A percentile compares a stretch with the other conserved stretches of the same genome.
Conservation (phyloP, 306 rosid genomes). For the Cicer cuneatum region DNA sequence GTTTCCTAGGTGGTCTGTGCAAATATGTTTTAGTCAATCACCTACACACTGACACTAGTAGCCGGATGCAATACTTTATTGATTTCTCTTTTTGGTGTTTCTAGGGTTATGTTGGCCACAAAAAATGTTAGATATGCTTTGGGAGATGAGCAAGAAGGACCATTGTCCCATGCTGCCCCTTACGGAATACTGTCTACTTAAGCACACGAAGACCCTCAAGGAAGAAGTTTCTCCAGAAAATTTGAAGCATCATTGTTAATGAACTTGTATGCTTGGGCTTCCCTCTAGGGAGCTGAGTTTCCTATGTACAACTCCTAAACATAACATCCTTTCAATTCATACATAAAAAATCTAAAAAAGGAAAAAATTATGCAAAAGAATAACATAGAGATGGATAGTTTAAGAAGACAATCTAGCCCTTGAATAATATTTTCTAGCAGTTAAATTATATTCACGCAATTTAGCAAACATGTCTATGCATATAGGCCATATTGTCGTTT, state of each 20-base stretch:
- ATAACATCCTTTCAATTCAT: constrained; percentile 11
- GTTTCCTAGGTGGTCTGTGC: too few species aligned
- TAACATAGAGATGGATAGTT: constrained; percentile 17
- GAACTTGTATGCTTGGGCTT: constrained; percentile 35
- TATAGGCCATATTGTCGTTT: constrained; percentile 13
- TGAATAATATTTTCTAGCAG: background rate
- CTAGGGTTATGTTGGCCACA: too few species aligned
- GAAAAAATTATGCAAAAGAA: constrained; percentile 23
- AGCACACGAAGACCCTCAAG: too few species aligned
- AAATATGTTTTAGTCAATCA: too few species aligned
- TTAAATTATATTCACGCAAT: background rate
- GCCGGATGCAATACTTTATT: too few species aligned
- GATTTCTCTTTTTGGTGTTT: too few species aligned
- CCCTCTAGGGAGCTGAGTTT: constrained; percentile 8
- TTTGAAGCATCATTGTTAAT: background rate
- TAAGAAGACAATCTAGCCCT: constrained; percentile 33
- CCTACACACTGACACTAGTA: too few species aligned
- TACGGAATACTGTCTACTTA: too few species aligned
- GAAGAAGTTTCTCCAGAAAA: background rate
- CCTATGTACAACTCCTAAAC: constrained; percentile 24
- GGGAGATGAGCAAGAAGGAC: too few species aligned
- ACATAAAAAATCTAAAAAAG: background rate
- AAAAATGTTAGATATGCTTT: too few species aligned
- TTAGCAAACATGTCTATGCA: background rate
- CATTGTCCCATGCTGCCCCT: too few species aligned